Base-by-base conservation (phyloP, 108 stramenopile species). In the Conticribra weissflogii region DNA sequence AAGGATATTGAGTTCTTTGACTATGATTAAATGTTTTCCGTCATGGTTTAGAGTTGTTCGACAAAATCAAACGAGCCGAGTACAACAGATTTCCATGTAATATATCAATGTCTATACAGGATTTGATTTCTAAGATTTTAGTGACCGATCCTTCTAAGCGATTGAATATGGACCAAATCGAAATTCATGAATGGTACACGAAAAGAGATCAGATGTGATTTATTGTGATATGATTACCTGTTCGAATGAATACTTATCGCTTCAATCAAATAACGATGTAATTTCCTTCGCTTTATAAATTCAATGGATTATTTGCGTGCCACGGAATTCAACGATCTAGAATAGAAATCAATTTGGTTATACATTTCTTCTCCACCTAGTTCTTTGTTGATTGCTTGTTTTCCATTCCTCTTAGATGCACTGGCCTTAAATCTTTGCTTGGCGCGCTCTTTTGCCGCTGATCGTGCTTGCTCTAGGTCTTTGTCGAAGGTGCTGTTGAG, bases 361-460 rank as follows among this genome's bases (percentile, higher is more conserved):
- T 69, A 88, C 71, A 91, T 84, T 68, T 91, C 86, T 66, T 88
- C 90, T 23, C 86, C 87, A n/a, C 22, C 25, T 49, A 57, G 15
- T 48, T 49, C 15, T 59, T 54, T 46, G 36, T 29, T 28, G 28
- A 32, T 25, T 36, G 17, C 7, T 2, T 19, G 1, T 34, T 25
- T 53, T 59, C n/a, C 54, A 23, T 28, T 76, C 45, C 19, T 47
- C 41, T 49, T 27, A n/a, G 64, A 48, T 65, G 33, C 54, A 28
- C 84, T 79, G 28, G 83, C 81, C 14, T 88, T 84, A 77, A 93
- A 90, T 28, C 87, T 85, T 48, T 84, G 75, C 70, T 93, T 93
- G 31, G 88, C 29, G 24, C 71, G 51, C 34, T 66, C 41, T 56
- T 66, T 59, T n/a, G 68, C 62, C 9, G 69, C 71, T 57, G 60